Evolutionary conservation across 768 basidiomycete genomes (phyloP).

Genomic region (Boletus sp.): DNA sequence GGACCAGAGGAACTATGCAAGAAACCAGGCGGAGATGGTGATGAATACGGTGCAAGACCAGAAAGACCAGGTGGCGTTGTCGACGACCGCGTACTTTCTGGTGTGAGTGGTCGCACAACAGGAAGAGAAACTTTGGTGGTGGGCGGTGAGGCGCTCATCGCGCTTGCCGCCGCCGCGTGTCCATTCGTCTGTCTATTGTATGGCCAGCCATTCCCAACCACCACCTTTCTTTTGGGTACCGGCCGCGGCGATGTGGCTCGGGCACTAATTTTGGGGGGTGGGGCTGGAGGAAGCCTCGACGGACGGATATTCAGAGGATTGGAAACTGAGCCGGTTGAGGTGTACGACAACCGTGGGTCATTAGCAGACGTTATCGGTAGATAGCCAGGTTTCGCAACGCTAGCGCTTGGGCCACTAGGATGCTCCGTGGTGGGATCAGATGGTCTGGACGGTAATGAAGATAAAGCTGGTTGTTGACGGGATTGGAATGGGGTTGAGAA

Average conservation of each 20-base stretch:
- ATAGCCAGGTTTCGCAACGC: constrained; percentile 23
- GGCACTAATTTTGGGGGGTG: constrained; percentile 3
- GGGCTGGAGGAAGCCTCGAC: constrained; percentile 30
- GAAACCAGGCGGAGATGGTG: constrained; percentile 36
- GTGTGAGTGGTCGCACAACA: constrained; percentile 22
- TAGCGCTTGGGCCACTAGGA: constrained; percentile 17
- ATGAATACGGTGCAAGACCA: constrained; percentile 31
- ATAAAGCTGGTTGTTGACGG: constrained; percentile 5
- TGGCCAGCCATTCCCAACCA: constrained; percentile 54
- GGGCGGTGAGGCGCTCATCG: constrained; percentile 18
- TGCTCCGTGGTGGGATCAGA: constrained; percentile 12
- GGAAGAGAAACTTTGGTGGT: constrained; percentile 11
- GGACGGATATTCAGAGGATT: constrained; percentile 60
- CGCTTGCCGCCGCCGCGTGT: constrained; percentile 7
- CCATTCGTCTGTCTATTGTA: constrained; percentile 30
- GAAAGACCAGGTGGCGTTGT: constrained; percentile 34
- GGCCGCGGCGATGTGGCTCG: constrained; percentile 14
- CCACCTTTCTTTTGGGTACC: constrained; percentile 23
- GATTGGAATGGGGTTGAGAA: constrained; percentile 13
- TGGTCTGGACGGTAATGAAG: constrained; percentile 18
- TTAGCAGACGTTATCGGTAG: constrained; percentile 28
- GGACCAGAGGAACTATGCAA: constrained; percentile 31
- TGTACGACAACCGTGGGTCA: constrained; percentile 35
- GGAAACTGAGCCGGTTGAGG: constrained; percentile 41
- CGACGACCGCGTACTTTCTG: constrained; percentile 34